phyloP scores from a whole-genome alignment of 2,329 filamentous ascomycete genomes.

The Myriosclerotinia duriaeana region DNA sequence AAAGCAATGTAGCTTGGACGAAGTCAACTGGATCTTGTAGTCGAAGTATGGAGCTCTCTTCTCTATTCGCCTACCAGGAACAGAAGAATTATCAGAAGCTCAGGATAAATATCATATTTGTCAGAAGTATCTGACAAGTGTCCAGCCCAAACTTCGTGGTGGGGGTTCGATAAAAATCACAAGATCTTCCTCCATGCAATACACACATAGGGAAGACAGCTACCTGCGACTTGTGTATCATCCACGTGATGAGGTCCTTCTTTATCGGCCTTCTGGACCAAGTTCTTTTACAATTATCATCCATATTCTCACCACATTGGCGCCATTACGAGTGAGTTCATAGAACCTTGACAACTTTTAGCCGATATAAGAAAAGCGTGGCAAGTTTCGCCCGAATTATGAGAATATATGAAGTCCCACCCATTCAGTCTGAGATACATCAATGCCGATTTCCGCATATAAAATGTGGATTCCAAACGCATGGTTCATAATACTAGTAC shows the following conservation, averaged over 20 bases:
- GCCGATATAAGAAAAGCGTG: background rate
- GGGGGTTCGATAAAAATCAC: background rate
- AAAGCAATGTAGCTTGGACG: background rate
- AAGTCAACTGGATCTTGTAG: background rate
- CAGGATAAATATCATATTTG: background rate
- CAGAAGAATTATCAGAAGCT: slow-evolving; percentile 6
- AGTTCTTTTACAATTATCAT: background rate
- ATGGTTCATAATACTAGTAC: background rate
- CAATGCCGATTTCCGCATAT: background rate
- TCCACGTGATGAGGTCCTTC: background rate
- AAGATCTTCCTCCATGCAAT: slow-evolving; percentile 4
- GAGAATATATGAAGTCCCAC: background rate
- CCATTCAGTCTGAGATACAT: background rate
- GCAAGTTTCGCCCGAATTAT: background rate
- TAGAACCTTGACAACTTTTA: background rate
- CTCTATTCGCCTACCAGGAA: background rate
- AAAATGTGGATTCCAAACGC: background rate
- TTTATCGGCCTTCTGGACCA: background rate
- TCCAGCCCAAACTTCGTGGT: background rate
- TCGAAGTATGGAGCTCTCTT: background rate
- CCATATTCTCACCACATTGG: background rate
- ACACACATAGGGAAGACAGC: background rate
- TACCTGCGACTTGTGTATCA: slow-evolving; percentile 7
- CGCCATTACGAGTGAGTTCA: too few relatives aligned
- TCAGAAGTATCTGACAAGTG: slow-evolving; percentile 11